phyloP scores from a whole-genome alignment of 176 grass and related monocot genomes.

The Oryza australiensis region DNA sequence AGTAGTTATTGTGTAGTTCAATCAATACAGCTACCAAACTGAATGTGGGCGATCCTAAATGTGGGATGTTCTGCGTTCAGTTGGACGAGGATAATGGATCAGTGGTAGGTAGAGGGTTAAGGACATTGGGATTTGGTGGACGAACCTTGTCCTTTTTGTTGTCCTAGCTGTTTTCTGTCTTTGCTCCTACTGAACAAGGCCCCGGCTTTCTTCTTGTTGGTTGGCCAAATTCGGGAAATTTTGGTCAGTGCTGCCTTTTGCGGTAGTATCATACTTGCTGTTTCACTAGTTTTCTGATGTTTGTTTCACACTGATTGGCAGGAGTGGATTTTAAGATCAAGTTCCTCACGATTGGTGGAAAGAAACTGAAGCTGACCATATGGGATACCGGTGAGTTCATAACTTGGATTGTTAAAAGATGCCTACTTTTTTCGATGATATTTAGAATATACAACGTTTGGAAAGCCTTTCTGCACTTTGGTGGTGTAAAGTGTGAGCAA shows the following conservation, averaged over 20 bases:
- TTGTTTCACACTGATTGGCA: conserved; percentile 44
- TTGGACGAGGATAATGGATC: background rate
- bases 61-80: conserved; percentile 7
- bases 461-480: background rate
- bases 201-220: background rate
- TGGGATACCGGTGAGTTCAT: conserved; percentile 87
- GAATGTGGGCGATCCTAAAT: background rate
- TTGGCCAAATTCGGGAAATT: background rate
- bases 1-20: background rate
- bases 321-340: conserved; percentile 98
- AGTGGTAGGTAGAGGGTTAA: background rate
- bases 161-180: conserved; percentile 16
- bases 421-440: background rate
- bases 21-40: background rate
- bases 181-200: conserved; percentile 24
- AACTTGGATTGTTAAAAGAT: background rate
- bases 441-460: background rate
- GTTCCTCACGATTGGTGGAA: conserved; percentile 73
- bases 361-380: conserved; percentile 93
- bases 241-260: background rate
- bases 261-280: background rate
- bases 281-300: conserved; percentile 6
- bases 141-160: conserved; percentile 16
- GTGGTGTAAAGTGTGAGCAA: conserved; percentile 2
- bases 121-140: background rate